A percentile compares a stretch with the other conserved stretches of the same genome.
These are phyloP conservation scores for Escovopsis sp. DNA, from an alignment of 2,329 filamentous ascomycete genomes.

Conservation along the genomic window DNA sequence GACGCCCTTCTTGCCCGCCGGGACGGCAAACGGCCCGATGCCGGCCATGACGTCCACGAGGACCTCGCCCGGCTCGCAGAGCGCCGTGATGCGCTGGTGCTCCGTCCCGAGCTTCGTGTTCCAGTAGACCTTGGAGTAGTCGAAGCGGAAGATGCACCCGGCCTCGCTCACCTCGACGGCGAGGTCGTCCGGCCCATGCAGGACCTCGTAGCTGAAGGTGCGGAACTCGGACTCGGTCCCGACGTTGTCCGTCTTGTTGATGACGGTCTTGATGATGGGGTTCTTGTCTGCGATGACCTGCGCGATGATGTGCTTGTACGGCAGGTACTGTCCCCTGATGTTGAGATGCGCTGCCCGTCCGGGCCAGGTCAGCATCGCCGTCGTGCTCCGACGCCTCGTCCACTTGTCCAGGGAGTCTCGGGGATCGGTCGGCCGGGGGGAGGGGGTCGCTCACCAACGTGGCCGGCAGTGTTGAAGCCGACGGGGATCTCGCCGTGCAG, in stretches of 20 bases:
- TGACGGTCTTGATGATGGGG: conserved; percentile 65
- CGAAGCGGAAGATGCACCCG: conserved; percentile 76
- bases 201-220: conserved; percentile 84
- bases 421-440: not conserved
- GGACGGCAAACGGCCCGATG: conserved; percentile 87
- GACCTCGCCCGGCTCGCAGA: conserved; percentile 73
- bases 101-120: conserved; percentile 85
- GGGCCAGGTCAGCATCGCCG: not conserved
- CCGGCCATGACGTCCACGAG: conserved; percentile 96
- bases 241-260: conserved; percentile 89
- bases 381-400: not conserved
- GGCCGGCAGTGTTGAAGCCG: conserved; percentile 79
- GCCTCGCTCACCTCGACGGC: conserved; percentile 73
- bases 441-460: conserved; percentile 48
- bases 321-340: conserved; percentile 65
- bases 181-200: conserved; percentile 68
- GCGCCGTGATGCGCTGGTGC: conserved; percentile 62
- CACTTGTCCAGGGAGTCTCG: not conserved
- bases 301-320: conserved; percentile 76
- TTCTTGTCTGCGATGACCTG: conserved; percentile 86
- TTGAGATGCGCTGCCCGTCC: conserved; percentile 62
- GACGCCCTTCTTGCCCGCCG: conserved; percentile 75
- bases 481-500: conserved; percentile 67
- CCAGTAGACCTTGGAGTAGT: conserved; percentile 97
- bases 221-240: conserved; percentile 74